Evolutionary conservation across 495 filamentous ascomycete genomes (phyloP), one percentile per base, ranked within the genome.

Genomic region (Rostrohypoxylon terebratum): DNA sequence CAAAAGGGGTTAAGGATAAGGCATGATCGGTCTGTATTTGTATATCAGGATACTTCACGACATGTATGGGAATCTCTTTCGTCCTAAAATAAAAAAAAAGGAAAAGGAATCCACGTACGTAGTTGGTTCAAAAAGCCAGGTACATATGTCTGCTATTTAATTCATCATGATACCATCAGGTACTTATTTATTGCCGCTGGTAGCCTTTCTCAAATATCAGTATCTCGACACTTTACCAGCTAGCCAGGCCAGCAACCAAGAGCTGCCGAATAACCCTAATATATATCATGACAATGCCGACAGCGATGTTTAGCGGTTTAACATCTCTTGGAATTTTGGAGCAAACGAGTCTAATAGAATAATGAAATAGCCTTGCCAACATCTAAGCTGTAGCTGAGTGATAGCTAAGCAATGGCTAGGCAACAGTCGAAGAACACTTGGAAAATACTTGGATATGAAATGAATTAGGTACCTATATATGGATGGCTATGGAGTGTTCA

Each of bases 111-210:
- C 36, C 13, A 33, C n/a, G n/a, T n/a, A 31, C 0, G 33, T 3
- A 11, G 28, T 3, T 5, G 2, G 3, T 28, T 28, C 0, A 28
- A 53, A 53, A 31, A 31, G 18, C 34, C 28, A 20, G 11, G 13
- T 47, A 28, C 10, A 6, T 33, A 18, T 60, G 10, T 21, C 16
- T 31, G 28, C 28, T 3, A 28, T 28, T 16, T 14, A 54, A 54
- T 53, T 34, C 25, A 63, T 14, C 31, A 8, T 64, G 61, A 64
- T 64, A 64, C 61, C 63, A 51, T 40, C n/a, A n/a, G n/a, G n/a
- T n/a, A n/a, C n/a, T 21, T 5, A 57, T n/a, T 3, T 28, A 9
- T 9, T 33, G 21, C 3, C n/a, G n/a, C n/a, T n/a, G n/a, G n/a
- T n/a, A n/a, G 8, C 23, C 1, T 53, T 28, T 28, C 28, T 28